Evolutionary conservation across 371 early-diverging fungal genomes (phyloP), one percentile per base, ranked within the genome.

Genomic region (Cladochytrium tenue): DNA sequence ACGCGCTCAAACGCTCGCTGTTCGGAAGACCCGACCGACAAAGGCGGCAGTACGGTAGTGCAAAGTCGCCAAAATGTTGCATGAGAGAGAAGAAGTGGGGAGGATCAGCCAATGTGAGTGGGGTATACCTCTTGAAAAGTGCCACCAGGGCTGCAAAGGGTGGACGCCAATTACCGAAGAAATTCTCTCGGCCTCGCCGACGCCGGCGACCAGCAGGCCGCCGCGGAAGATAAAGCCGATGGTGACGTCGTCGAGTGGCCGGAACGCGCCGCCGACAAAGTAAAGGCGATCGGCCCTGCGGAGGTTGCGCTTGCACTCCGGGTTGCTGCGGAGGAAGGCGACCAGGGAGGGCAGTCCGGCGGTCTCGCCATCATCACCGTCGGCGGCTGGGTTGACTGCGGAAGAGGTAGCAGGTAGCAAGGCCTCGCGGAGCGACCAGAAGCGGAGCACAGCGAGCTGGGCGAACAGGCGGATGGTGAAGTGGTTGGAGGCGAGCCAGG

Each of bases 151-250:
- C n/a, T n/a, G n/a, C n/a, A 32, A 1, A 17, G 27, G 20, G n/a
- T 23, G 52, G 1, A n/a, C 7, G 10, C 23, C 51, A 69, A 77
- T 57, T 67, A 82, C 82, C 52, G 81, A 78, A 3, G 79, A 81
- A 60, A 88, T 86, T 55, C 77, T 71, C 68, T 86, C 87, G 58
- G 85, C 83, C n/a, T 82, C 83, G 36, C 81, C 75, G 0, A 87
- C 78, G 31, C 74, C 76, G 33, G 80, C 76, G 20, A 80, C 63
- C 1, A 74, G 65, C 72, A 78, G 69, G 36, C 80, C 66, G 61
- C 82, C 80, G 2, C 82, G 75, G 60, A 87, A 88, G 15, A 88
- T 77, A 58, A 88, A 88, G 35, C 83, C 88, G 2, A 88, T 25
- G 53, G 85, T 82, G 51, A 77, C 78, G 57, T 87, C 88, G 51